Evolutionary conservation across 2,329 filamentous ascomycete genomes (phyloP), one percentile per base, ranked within the genome.

Genomic region (Pseudomassariella vexata): DNA sequence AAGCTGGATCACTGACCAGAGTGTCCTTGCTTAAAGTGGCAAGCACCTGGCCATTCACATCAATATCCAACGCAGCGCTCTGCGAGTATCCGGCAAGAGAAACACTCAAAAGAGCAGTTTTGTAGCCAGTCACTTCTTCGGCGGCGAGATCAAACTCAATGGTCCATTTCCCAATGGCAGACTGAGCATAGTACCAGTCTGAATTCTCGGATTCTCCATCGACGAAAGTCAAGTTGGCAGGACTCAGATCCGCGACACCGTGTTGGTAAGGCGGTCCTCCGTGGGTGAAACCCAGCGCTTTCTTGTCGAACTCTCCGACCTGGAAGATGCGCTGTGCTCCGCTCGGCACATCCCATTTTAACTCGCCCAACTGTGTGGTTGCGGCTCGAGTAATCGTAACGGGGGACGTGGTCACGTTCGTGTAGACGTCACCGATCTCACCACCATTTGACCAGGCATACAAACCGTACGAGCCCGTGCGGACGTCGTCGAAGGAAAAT

Each of bases 131-230:
- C 3, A 25, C 22, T 10, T 30, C 27, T 3, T 12, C 24, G 7
- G 22, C 14, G n/a, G 10, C 17, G 14, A 48, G 14, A 9, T 41
- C 30, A 32, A 62, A 62, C n/a, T 45, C 34, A 12, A 61, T 46
- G 6, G 53, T 50, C 56, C 57, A 60, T 15, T 51, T 60, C 1
- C 58, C 59, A n/a, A 45, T 36, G 19, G 47, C 44, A 2, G 60
- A 61, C 37, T 69, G 66, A 0, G 57, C 66, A 32, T 67, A 72
- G 39, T 60, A 70, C 68, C 68, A 71, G 33, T 71, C 66, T 1
- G 45, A 42, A 2, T 49, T 49, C 5, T 48, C 45, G 9, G 51
- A 59, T 26, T 42, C 36, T 3, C 65, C 65, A 9, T 68, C 45
- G 0, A 50, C 62, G 39, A 60, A 72, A 0, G 58, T 66, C n/a